phyloP scores from a whole-genome alignment of 176 grass and related monocot genomes.

The Musa beccarii region DNA sequence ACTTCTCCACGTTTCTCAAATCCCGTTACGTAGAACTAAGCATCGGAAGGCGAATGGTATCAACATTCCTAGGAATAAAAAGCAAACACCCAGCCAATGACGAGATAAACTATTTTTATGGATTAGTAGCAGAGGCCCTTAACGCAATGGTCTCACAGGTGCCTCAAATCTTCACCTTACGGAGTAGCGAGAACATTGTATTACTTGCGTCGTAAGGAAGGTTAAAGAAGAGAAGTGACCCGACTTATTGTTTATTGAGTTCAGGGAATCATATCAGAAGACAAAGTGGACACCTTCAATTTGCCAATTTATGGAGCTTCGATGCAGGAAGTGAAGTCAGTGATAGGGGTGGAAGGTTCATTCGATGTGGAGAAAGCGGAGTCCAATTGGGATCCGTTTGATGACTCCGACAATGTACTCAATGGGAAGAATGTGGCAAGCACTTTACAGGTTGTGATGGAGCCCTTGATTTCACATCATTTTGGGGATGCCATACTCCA shows the following conservation, averaged over 20 bases:
- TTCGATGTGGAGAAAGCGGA: slow-evolving; percentile 39
- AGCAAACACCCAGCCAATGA: slow-evolving; percentile 3
- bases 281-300: slow-evolving; percentile 30
- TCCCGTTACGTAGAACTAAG: slow-evolving; percentile 29
- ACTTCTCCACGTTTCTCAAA: slow-evolving; percentile 44
- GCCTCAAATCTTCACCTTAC: not conserved
- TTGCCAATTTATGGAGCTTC: slow-evolving; percentile 57
- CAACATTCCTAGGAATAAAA: slow-evolving; percentile 40
- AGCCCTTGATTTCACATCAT: slow-evolving; percentile 20
- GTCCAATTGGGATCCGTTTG: slow-evolving; percentile 33
- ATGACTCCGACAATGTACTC: slow-evolving; percentile 16
- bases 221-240: too few relatives aligned
- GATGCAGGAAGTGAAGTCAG: slow-evolving; percentile 33
- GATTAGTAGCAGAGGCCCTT: slow-evolving; percentile 31
- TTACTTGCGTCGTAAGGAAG: too few relatives aligned
- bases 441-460: slow-evolving; percentile 25
- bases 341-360: slow-evolving; percentile 15
- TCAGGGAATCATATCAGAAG: not conserved
- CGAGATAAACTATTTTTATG: slow-evolving; percentile 20
- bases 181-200: too few relatives aligned
- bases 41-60: slow-evolving; percentile 27
- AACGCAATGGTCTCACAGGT: slow-evolving; percentile 28
- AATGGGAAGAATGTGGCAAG: slow-evolving; percentile 27
- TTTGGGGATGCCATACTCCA: slow-evolving; percentile 25
- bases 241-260: not conserved